Evolutionary conservation across 768 basidiomycete genomes (phyloP), one percentile per base, ranked within the genome.

Genomic region (Exidia glandulosa): DNA sequence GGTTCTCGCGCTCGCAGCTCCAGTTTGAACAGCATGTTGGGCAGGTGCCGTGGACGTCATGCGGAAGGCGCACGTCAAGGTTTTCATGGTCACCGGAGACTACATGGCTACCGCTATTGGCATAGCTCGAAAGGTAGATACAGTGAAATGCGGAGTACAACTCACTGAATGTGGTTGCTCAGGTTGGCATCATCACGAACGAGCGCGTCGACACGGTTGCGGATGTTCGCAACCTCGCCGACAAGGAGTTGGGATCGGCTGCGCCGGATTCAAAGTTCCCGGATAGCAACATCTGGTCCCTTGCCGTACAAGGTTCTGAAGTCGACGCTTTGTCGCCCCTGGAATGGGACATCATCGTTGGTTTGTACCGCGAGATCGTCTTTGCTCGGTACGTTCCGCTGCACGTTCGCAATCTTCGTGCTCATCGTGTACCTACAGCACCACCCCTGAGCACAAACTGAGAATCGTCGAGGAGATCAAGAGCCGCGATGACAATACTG

Each of bases 381-480:
- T 82, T 83, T 52, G 79, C 81, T 0, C 72, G 82, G 16, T n/a
- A n/a, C n/a, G n/a, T n/a, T n/a, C n/a, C n/a, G n/a, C n/a, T n/a
- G n/a, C n/a, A n/a, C n/a, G n/a, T n/a, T n/a, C n/a, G n/a, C n/a
- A n/a, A n/a, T n/a, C n/a, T n/a, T n/a, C n/a, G n/a, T n/a, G n/a
- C n/a, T n/a, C n/a, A n/a, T n/a, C n/a, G n/a, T n/a, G n/a, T n/a
- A n/a, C n/a, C n/a, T n/a, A n/a, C n/a, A n/a, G n/a, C n/a, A 82
- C 79, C 2, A 79, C 78, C 0, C 81, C 81, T 2, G 78, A 82
- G 63, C 81, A 82, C 67, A 83, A 83, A 64, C 72, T 84, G 62
- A 70, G 75, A 14, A 84, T 84, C 61, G 81, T 84, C 16, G 77
- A 78, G 60, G 76, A 78, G 32, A 73, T 81, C 63, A 80, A 82